A percentile compares a stretch with the other conserved stretches of the same genome.
These are phyloP conservation scores for Citrus glauca DNA, from an alignment of 345 rosid species.

Conservation along the genomic window DNA sequence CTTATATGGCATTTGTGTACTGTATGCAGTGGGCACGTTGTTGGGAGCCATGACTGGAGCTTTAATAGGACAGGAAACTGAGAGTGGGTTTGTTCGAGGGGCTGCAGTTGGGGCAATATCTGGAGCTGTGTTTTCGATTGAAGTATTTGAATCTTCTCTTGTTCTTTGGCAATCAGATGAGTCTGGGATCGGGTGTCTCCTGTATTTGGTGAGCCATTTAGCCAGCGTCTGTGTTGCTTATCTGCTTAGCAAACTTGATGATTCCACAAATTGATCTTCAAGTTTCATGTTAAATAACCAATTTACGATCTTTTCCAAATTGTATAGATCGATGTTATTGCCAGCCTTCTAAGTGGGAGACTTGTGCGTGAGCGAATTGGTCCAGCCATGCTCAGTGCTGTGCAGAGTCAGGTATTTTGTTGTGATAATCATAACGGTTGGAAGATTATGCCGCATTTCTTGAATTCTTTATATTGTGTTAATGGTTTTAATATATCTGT, in stretches of 20 bases:
- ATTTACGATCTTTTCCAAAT: constrained; percentile 15
- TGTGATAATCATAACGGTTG: not conserved
- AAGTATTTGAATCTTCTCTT: constrained; percentile 96
- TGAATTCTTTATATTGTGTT: constrained; percentile 3
- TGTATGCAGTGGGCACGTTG: constrained; percentile 81
- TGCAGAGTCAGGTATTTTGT: constrained; percentile 88
- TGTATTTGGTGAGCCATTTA: constrained; percentile 75
- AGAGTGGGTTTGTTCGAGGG: constrained; percentile 95
- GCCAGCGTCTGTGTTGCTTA: not conserved
- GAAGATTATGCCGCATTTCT: not conserved
- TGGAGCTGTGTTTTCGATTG: constrained; percentile 98
- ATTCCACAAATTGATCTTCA: not conserved
- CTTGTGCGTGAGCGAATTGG: constrained; percentile 97
- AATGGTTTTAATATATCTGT: not conserved
- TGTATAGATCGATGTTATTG: constrained; percentile 91
- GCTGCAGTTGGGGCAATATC: constrained; percentile 99
- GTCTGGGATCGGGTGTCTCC: constrained; percentile 82
- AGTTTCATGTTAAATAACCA: not conserved
- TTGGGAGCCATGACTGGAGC: constrained; percentile 99
- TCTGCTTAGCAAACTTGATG: not conserved
- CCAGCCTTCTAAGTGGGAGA: constrained; percentile 96
- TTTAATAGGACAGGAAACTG: constrained; percentile 98
- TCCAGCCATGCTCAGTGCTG: constrained; percentile 99
- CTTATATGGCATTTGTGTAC: constrained; percentile 11
- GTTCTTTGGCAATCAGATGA: constrained; percentile 95